phyloP scores from a whole-genome alignment of 495 filamentous ascomycete genomes.

The Haplographium delicatum region DNA sequence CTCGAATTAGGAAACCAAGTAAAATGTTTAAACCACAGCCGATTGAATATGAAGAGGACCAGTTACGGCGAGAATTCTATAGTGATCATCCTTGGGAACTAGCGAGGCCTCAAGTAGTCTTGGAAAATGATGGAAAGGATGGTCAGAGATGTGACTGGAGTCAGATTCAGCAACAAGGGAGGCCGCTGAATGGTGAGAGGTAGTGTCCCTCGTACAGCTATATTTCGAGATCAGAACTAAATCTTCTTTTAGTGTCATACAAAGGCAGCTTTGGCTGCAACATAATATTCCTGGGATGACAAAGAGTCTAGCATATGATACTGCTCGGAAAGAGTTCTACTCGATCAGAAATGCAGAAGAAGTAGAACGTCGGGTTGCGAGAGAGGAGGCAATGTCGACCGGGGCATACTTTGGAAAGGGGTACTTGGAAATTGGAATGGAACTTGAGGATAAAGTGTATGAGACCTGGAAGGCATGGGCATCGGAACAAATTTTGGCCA shows the following conservation, averaged over 20 bases:
- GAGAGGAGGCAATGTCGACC: conserved; percentile 78
- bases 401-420: conserved; percentile 83
- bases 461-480: conserved; percentile 86
- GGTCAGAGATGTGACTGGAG: conserved; percentile 71
- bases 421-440: conserved; percentile 68
- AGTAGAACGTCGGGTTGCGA: conserved; percentile 74
- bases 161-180: conserved; percentile 69
- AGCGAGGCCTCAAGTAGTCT: conserved; percentile 75
- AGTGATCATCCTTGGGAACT: conserved; percentile 96
- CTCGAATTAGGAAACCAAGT: conserved; percentile 57
- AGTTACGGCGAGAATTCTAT: conserved; percentile 75
- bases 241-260: conserved; percentile 66
- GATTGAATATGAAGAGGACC: conserved; percentile 82
- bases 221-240: neutral
- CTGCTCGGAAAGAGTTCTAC: conserved; percentile 88
- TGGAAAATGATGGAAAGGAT: conserved; percentile 85
- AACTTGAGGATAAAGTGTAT: conserved; percentile 70
- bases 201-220: conserved; percentile 32
- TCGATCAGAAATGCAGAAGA: conserved; percentile 73
- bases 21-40: conserved; percentile 72
- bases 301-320: conserved; percentile 73
- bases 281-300: conserved; percentile 53
- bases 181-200: conserved; percentile 81
- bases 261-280: conserved; percentile 83
- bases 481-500: conserved; percentile 41